Evolutionary conservation across 2,329 filamentous ascomycete genomes (phyloP).

Genomic region (Colletotrichum gigasporum): DNA sequence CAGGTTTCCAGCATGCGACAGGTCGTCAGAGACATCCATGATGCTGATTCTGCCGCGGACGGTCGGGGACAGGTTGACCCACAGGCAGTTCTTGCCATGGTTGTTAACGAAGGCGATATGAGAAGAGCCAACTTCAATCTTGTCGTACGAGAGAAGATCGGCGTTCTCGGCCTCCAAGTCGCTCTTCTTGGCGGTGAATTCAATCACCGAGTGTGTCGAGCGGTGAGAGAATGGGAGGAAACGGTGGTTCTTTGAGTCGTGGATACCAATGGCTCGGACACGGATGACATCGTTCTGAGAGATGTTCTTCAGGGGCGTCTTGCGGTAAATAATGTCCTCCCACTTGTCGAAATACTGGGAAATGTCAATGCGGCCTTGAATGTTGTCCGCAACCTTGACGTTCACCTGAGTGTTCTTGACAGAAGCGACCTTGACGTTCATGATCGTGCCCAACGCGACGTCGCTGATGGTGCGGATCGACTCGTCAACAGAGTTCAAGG

Average conservation of each 20-base stretch:
- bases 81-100: conserved; percentile 79
- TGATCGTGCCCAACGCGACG: conserved; percentile 75
- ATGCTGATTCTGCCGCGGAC: conserved; percentile 85
- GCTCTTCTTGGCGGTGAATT: conserved; percentile 83
- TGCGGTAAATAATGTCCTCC: conserved; percentile 86
- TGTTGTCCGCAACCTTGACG: conserved; percentile 84
- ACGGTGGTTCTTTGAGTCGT: conserved; percentile 88
- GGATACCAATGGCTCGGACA: conserved; percentile 84
- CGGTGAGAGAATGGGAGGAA: conserved; percentile 93
- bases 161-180: conserved; percentile 60
- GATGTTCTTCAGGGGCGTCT: conserved; percentile 81
- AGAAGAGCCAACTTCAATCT: conserved; percentile 75
- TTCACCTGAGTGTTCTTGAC: conserved; percentile 94
- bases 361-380: conserved; percentile 92
- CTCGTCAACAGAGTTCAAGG: conserved; percentile 67
- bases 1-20: conserved; percentile 80
- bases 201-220: conserved; percentile 82
- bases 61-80: conserved; percentile 90
- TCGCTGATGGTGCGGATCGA: conserved; percentile 74
- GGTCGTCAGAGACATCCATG: conserved; percentile 87
- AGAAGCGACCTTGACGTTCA: conserved; percentile 82
- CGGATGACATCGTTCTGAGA: conserved; percentile 74
- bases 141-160: conserved; percentile 72
- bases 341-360: conserved; percentile 90
- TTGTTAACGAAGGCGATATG: conserved; percentile 94